These are phyloP conservation scores for Tilletia setariae DNA, from an alignment of 1,284 basidiomycete genomes.

Conservation along the genomic window DNA sequence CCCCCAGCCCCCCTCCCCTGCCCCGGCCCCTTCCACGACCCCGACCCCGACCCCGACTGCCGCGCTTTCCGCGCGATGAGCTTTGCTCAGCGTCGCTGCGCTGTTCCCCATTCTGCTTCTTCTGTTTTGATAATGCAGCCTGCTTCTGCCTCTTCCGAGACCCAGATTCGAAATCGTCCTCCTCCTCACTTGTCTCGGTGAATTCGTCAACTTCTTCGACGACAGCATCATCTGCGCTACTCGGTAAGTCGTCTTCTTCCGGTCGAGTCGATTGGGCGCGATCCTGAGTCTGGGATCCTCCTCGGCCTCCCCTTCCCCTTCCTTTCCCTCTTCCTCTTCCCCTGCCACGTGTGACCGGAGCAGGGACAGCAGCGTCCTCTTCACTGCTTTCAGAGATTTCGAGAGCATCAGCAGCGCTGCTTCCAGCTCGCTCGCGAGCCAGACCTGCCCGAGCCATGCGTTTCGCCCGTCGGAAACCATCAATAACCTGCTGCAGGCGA, in stretches of 20 bases:
- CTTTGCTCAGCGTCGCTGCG: background rate
- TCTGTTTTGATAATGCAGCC: background rate
- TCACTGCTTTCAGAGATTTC: conserved; percentile 5
- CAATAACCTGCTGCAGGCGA: conserved; percentile 15
- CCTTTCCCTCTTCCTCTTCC: background rate
- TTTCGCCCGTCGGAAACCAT: conserved; percentile 7
- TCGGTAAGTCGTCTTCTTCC: conserved; percentile 2
- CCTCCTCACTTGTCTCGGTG: conserved; percentile 10
- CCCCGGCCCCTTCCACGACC: conserved; percentile 7
- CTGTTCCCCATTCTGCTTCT: too few relatives aligned
- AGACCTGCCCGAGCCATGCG: conserved; percentile 1
- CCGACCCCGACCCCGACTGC: background rate
- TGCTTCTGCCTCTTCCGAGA: background rate
- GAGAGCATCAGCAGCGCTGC: background rate
- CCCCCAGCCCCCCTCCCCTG: background rate
- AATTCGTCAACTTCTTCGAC: background rate
- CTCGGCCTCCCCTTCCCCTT: conserved; percentile 2
- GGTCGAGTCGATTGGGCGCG: conserved; percentile 4
- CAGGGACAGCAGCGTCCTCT: background rate
- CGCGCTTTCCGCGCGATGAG: background rate
- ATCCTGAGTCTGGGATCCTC: background rate
- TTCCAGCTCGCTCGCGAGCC: background rate
- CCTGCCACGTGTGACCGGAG: background rate
- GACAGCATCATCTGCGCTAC: background rate
- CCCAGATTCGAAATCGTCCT: background rate